Base-by-base conservation (phyloP, 2,329 filamentous ascomycete species). In the Colletotrichum trifolii region DNA sequence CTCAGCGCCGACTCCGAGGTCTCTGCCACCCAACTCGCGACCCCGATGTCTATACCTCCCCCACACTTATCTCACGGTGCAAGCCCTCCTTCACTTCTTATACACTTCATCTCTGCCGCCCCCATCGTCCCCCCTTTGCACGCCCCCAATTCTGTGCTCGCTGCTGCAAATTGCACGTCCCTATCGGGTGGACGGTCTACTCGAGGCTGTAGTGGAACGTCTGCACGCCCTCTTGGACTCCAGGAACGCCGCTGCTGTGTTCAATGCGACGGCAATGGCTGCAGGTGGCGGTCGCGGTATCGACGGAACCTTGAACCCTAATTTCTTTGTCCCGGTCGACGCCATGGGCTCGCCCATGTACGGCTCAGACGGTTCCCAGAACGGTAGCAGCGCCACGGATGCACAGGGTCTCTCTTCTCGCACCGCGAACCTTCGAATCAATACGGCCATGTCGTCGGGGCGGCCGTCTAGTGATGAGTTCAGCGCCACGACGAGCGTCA, bases 251-350 rank as follows among this genome's bases (percentile, higher is more conserved):
- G 96, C 96, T 0, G 96, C 96, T 6, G 94, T 99, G 0, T 99
- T 99, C 83, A 99, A 99, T 70, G 96, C 96, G 0, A 96, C 95
- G 0, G 96, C 96, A 57, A 98, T 98, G 96, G 96, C 94, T 0
- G 96, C 96, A 1, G 96, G 96, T 10, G 94, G 96, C 34, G 96
- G 96, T 0, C 88, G 94, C 52, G 92, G 92, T 52, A 92, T 95
- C 35, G 89, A 91, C 57, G 92, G 84, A 42, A 83, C 81, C 2
- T 77, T 89, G 36, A 88, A 89, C 71, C 88, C 88, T 62, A 89
- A 89, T 72, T 88, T 85, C 74, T 88, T 86, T 71, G 82, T 87
- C 6, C 78, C 83, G 7, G 70, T 82, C 33, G 83, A 85, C 40
- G 77, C 76, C 2, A 73, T 83, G 11, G 73, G 70, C 25, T 76